phyloP scores from a whole-genome alignment of 2,329 filamentous ascomycete species.

The Tolypocladium ovalisporum region DNA sequence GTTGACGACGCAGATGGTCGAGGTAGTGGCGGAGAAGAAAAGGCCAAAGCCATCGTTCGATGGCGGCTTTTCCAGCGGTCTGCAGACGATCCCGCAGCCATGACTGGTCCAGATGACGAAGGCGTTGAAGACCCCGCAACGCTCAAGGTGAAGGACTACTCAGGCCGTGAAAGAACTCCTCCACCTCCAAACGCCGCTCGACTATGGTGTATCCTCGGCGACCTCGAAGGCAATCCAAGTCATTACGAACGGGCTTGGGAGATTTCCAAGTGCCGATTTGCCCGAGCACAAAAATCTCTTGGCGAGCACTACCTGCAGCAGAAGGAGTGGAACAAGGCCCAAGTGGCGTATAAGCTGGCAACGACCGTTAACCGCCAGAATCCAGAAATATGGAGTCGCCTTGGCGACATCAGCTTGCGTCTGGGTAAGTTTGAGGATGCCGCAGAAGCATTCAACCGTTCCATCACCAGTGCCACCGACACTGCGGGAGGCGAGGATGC shows the following conservation, averaged over 20 bases:
- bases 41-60: slow-evolving; percentile 66
- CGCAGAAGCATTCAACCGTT: slow-evolving; percentile 70
- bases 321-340: slow-evolving; percentile 57
- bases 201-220: slow-evolving; percentile 86
- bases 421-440: slow-evolving; percentile 68
- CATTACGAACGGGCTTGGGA: slow-evolving; percentile 85
- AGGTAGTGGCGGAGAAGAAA: slow-evolving; percentile 57
- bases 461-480: slow-evolving; percentile 53
- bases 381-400: slow-evolving; percentile 74
- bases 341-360: slow-evolving; percentile 67
- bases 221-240: slow-evolving; percentile 63
- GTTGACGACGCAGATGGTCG: slow-evolving; percentile 47
- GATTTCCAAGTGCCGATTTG: slow-evolving; percentile 69
- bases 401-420: slow-evolving; percentile 80
- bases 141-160: slow-evolving; percentile 42
- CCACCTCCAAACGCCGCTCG: slow-evolving; percentile 74
- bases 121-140: slow-evolving; percentile 41
- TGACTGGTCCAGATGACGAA: slow-evolving; percentile 36
- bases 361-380: slow-evolving; percentile 72
- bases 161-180: slow-evolving; percentile 55
- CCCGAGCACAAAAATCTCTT: slow-evolving; percentile 77
- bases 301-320: slow-evolving; percentile 64
- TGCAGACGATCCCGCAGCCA: slow-evolving; percentile 14
- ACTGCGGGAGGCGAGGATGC: slow-evolving; percentile 75
- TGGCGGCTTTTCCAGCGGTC: slow-evolving; percentile 68